phyloP scores from a whole-genome alignment of 805 yeast genomes.

The Saturnispora zaruensis region DNA sequence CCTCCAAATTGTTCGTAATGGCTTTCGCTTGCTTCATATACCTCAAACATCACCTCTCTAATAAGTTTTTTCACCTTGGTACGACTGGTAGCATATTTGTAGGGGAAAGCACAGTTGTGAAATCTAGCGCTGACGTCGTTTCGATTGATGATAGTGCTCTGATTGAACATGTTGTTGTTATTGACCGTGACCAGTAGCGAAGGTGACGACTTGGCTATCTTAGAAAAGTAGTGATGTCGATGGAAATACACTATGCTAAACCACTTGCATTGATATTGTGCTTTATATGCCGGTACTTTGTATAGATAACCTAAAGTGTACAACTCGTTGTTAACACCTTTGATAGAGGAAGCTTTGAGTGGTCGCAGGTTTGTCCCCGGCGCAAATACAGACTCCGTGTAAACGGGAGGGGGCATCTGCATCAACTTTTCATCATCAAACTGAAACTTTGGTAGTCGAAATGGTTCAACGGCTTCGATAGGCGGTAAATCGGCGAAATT shows the following conservation, averaged over 20 bases:
- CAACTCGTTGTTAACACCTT: constrained; percentile 21
- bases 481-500: neutral
- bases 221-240: constrained; percentile 17
- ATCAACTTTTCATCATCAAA: constrained; percentile 12
- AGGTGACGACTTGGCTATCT: constrained; percentile 28
- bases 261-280: constrained; percentile 17
- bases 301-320: constrained; percentile 10
- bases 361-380: constrained; percentile 13
- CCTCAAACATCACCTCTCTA: constrained; percentile 15
- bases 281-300: constrained; percentile 8
- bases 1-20: constrained; percentile 19
- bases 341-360: constrained; percentile 13
- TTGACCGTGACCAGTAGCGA: constrained; percentile 27
- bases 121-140: constrained; percentile 2
- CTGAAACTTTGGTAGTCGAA: constrained; percentile 8
- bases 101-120: constrained; percentile 16
- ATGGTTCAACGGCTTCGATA: constrained; percentile 2
- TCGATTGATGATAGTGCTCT: constrained; percentile 6
- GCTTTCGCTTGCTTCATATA: constrained; percentile 10
- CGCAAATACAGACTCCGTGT: constrained; percentile 15
- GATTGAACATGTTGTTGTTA: constrained; percentile 30
- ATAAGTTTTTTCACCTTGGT: constrained; percentile 17
- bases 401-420: constrained; percentile 8
- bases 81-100: constrained; percentile 22
- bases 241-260: constrained; percentile 21